Percentiles rank a stretch among this genome's conserved stretches.
phyloP scores from a whole-genome alignment of 768 basidiomycete species.

The Xanthoconium purpureum region DNA sequence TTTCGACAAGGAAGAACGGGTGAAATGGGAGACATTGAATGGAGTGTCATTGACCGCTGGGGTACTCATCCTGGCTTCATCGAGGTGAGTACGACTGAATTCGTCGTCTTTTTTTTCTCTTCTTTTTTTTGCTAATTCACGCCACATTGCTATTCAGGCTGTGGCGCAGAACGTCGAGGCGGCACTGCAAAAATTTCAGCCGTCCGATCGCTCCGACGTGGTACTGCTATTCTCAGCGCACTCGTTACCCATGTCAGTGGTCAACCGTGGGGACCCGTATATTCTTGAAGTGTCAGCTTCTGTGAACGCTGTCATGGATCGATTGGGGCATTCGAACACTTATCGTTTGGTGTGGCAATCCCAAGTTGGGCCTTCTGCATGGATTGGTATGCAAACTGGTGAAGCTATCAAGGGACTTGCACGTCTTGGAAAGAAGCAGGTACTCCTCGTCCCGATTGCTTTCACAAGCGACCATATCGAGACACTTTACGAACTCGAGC shows the following conservation, averaged over 20 bases:
- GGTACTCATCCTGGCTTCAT: slow-evolving; percentile 93
- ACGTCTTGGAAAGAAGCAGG: slow-evolving; percentile 70
- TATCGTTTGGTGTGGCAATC: slow-evolving; percentile 97
- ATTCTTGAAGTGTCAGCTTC: slow-evolving; percentile 92
- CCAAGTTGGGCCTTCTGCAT: slow-evolving; percentile 94
- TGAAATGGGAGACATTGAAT: slow-evolving; percentile 69
- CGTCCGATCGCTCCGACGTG: slow-evolving; percentile 63
- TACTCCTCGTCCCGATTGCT: slow-evolving; percentile 88
- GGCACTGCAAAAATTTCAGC: slow-evolving; percentile 76
- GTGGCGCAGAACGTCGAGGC: slow-evolving; percentile 85
- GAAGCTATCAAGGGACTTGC: slow-evolving; percentile 88
- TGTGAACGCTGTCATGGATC: slow-evolving; percentile 90
- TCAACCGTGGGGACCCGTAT: slow-evolving; percentile 98
- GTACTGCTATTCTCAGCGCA: slow-evolving; percentile 96
- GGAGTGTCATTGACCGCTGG: slow-evolving; percentile 99
- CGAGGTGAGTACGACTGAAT: slow-evolving; percentile 62
- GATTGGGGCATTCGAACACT: slow-evolving; percentile 75
- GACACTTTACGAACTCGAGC: slow-evolving; percentile 93
- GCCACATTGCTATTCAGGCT: slow-evolving; percentile 50
- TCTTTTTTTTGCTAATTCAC: not conserved
- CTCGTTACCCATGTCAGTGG: slow-evolving; percentile 95
- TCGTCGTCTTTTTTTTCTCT: too few species aligned
- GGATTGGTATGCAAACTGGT: slow-evolving; percentile 97
- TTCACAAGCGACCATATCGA: slow-evolving; percentile 99
- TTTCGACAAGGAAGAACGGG: slow-evolving; percentile 63